These are phyloP conservation scores for Metschnikowia gelsemii DNA, from an alignment of 805 yeast genomes.

Conservation along the genomic window DNA sequence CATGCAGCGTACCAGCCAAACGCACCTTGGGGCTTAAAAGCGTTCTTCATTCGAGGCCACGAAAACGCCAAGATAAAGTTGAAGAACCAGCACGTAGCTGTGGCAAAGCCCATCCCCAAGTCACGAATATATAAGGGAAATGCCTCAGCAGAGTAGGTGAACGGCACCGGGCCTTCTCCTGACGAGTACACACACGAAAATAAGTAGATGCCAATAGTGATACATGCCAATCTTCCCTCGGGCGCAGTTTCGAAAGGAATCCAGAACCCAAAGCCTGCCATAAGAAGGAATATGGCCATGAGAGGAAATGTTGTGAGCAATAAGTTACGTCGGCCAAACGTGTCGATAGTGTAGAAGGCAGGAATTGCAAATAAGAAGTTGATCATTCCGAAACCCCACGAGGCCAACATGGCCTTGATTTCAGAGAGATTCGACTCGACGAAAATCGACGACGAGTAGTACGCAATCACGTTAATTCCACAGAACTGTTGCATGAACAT, in stretches of 20 bases:
- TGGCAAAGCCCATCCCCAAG: conserved; percentile 76
- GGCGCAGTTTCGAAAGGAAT: conserved; percentile 45
- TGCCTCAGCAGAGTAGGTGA: conserved; percentile 84
- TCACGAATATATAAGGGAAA: conserved; percentile 78
- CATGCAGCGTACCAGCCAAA: conserved; percentile 88
- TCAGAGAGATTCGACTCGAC: conserved; percentile 62
- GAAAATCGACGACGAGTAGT: conserved; percentile 78
- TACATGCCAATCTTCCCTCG: conserved; percentile 62
- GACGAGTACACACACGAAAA: conserved; percentile 74
- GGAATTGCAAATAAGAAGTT: conserved; percentile 82
- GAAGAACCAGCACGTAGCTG: conserved; percentile 74
- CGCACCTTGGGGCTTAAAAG: conserved; percentile 79
- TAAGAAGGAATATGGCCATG: conserved; percentile 57
- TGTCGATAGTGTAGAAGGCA: conserved; percentile 76
- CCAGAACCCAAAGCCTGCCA: conserved; percentile 73
- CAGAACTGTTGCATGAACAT: conserved; percentile 92
- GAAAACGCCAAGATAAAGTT: conserved; percentile 69
- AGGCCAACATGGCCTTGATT: conserved; percentile 67
- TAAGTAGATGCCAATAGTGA: conserved; percentile 71
- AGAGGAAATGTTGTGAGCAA: conserved; percentile 60
- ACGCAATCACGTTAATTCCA: conserved; percentile 86
- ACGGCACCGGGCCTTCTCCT: conserved; percentile 89
- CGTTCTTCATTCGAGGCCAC: conserved; percentile 69
- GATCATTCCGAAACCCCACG: conserved; percentile 83
- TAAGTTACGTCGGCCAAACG: conserved; percentile 67